A percentile compares a stretch with the other conserved stretches of the same genome.
Evolutionary conservation across 495 filamentous ascomycete species (phyloP).

Genomic region (Parathielavia hyrcaniae): DNA sequence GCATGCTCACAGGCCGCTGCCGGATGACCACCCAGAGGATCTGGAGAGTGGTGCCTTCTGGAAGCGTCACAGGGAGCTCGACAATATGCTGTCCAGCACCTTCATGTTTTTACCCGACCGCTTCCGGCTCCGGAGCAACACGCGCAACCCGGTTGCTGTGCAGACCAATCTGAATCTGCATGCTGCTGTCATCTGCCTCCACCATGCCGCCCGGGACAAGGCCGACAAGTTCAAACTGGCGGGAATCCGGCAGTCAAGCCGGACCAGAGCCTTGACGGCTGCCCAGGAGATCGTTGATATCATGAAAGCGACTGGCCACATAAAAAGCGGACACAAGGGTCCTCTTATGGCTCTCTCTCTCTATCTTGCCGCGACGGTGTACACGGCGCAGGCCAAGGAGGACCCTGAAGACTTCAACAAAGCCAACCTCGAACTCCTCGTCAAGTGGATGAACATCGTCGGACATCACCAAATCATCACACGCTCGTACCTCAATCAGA

Average conservation of each 20-base stretch:
- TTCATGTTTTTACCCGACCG: slow-evolving; percentile 45
- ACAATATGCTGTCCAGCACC: slow-evolving; percentile 39
- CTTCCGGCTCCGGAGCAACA: slow-evolving; percentile 36
- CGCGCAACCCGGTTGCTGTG: slow-evolving; percentile 35
- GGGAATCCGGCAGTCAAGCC: slow-evolving; percentile 29
- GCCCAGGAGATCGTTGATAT: slow-evolving; percentile 43
- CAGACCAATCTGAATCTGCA: slow-evolving; percentile 44
- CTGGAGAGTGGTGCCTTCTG: slow-evolving; percentile 38
- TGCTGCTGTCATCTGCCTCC: slow-evolving; percentile 41
- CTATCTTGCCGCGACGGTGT: slow-evolving; percentile 41
- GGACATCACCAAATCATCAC: slow-evolving; percentile 36
- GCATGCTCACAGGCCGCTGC: slow-evolving; percentile 38
- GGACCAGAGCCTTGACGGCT: slow-evolving; percentile 32
- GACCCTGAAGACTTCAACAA: slow-evolving; percentile 12
- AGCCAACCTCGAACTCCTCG: slow-evolving; percentile 37
- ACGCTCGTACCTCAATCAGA: slow-evolving; percentile 37
- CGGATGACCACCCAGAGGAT: slow-evolving; percentile 37
- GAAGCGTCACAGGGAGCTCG: slow-evolving; percentile 44
- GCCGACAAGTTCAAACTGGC: slow-evolving; percentile 36
- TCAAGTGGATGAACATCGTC: slow-evolving; percentile 37
- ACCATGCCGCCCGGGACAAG: slow-evolving; percentile 38
- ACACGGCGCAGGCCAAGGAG: slow-evolving; percentile 32
- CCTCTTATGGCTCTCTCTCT: slow-evolving; percentile 39
- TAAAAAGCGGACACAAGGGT: slow-evolving; percentile 26
- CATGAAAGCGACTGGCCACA: slow-evolving; percentile 34